Base-by-base conservation (phyloP, 805 yeast genomes). In the Clavispora vitiphila region DNA sequence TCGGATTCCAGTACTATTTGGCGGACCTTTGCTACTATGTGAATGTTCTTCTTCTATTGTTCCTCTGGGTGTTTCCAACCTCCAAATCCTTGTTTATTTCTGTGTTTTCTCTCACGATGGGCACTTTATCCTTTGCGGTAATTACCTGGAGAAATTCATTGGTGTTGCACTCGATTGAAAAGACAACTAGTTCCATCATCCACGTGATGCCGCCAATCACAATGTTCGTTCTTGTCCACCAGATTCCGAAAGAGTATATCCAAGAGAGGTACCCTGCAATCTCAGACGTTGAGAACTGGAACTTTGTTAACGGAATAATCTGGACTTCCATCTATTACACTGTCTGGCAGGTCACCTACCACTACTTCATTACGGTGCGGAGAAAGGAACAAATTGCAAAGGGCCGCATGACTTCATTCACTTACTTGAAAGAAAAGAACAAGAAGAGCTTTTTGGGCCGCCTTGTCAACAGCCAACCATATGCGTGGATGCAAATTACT, bases 11-110 rank as follows among this genome's bases (percentile, higher is more conserved):
- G 46, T 91, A 86, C 61, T 91, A 81, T 59, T 68, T 93, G 56
- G 97, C 96, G 1, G 98, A 91, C 62, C 71, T 91, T 50, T 91
- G 99, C 64, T 91, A 91, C 62, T 93, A 83, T 60, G 97, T 86
- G 35, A 93, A 91, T 56, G 52, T 78, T 10, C 63, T 91, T 43
- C 64, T 86, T 37, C 54, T 90, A 51, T 48, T 79, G 1, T 91
- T 78, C 56, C 73, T 91, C 24, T 91, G 98, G 98, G 69, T 80
- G 5, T 80, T 81, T 47, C 97, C 99, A 0, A 55, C 71, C 25
- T 86, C 95, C 2, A 71, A 72, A 30, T 76, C 81, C 51, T 68
- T 91, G 19, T 91, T 84, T 64, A 78, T 86, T 12, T 76, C 91
- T 2, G 88, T 95, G 50, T 90, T 86, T 62, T 84, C 96, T 8